Percentiles rank a stretch among this genome's conserved stretches.
Conservation (phyloP, 2,329 filamentous ascomycete genomes). For the Aureobasidium sp. region DNA sequence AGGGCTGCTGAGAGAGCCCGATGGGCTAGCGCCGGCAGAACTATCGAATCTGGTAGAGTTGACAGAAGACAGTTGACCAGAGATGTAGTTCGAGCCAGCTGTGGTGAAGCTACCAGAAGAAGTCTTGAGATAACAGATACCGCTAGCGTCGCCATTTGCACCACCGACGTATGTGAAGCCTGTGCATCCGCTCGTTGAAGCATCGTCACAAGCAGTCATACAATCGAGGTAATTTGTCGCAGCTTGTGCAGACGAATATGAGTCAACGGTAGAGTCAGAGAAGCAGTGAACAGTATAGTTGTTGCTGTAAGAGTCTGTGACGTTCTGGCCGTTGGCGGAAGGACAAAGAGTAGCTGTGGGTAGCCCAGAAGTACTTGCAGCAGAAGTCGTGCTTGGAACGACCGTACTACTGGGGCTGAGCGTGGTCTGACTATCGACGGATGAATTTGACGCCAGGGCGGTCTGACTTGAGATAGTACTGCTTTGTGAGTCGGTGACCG, state of each 20-base stretch:
- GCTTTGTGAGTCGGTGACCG: neutral
- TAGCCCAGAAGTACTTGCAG: neutral
- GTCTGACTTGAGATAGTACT: neutral
- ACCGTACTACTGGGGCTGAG: neutral
- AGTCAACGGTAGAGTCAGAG: conserved; percentile 12
- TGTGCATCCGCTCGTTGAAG: conserved; percentile 13
- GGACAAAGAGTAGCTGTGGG: conserved; percentile 19
- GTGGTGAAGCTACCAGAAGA: conserved; percentile 14
- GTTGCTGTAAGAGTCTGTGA: conserved; percentile 13
- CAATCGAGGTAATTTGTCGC: conserved; percentile 16
- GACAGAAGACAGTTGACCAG: conserved; percentile 1
- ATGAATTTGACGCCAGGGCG: neutral
- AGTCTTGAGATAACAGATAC: conserved; percentile 17
- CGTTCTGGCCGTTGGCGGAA: conserved; percentile 8
- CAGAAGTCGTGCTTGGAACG: neutral
- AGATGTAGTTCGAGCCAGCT: conserved; percentile 15
- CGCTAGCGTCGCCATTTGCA: conserved; percentile 7
- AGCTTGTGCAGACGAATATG: conserved; percentile 15
- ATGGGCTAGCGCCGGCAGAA: neutral
- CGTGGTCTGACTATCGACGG: neutral
- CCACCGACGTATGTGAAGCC: conserved; percentile 19
- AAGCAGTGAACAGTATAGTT: conserved; percentile 15
- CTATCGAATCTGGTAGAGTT: neutral
- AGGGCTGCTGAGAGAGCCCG: neutral
- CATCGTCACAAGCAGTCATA: conserved; percentile 16